Evolutionary conservation across 2,329 filamentous ascomycete species (phyloP).

Genomic region (Colletotrichum ledebouriae): DNA sequence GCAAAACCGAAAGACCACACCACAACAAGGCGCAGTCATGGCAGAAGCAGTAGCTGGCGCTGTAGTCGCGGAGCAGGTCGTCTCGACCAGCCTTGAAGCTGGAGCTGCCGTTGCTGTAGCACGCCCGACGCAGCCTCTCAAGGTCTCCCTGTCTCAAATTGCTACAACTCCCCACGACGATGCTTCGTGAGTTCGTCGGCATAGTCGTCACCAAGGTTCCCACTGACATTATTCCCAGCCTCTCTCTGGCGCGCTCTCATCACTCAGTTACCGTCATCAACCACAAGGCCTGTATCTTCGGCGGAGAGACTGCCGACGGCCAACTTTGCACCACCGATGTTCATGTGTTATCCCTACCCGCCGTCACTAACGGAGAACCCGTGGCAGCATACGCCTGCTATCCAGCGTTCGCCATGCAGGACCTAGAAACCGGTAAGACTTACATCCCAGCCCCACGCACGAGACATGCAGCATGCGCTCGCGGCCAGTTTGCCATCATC

Average conservation of each 20-base stretch:
- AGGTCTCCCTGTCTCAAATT: constrained; percentile 63
- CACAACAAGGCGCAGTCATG: constrained; percentile 46
- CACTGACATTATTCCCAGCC: constrained; percentile 41
- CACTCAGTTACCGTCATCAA: constrained; percentile 67
- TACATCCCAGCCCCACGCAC: constrained; percentile 51
- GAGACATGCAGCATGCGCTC: constrained; percentile 53
- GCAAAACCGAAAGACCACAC: background rate
- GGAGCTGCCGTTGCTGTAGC: constrained; percentile 60
- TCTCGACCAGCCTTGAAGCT: constrained; percentile 56
- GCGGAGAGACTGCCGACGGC: constrained; percentile 57
- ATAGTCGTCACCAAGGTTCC: background rate
- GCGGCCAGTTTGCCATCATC: constrained; percentile 51
- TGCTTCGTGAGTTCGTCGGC: constrained; percentile 46
- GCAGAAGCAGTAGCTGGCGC: constrained; percentile 56
- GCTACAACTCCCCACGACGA: constrained; percentile 50
- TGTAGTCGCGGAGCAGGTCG: constrained; percentile 55
- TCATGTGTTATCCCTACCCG: constrained; percentile 64
- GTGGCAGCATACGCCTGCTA: constrained; percentile 49
- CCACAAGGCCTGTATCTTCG: constrained; percentile 68
- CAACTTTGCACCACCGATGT: constrained; percentile 63
- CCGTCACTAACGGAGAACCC: constrained; percentile 50
- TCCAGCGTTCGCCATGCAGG: constrained; percentile 49
- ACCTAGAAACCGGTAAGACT: constrained; percentile 46
- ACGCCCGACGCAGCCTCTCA: constrained; percentile 65
- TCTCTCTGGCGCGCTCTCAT: constrained; percentile 59